Conservation (phyloP, 352 stramenopile genomes). For the Pythium scleroteichum region DNA sequence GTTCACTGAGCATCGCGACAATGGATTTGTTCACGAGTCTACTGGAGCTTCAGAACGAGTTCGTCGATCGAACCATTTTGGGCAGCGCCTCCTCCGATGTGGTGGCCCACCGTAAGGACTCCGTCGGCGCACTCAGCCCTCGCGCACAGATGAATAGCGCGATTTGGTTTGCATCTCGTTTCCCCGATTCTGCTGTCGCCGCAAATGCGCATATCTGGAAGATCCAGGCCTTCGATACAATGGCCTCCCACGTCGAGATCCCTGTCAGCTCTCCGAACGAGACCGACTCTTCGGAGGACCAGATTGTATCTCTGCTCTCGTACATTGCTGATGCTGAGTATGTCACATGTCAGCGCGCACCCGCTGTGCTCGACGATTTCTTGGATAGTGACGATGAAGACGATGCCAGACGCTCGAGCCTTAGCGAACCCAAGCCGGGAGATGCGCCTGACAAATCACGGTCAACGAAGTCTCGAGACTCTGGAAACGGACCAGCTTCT, state of each 20-base stretch:
- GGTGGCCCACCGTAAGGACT: not conserved
- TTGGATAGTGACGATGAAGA: slow-evolving; percentile 60
- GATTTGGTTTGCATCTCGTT: slow-evolving; percentile 81
- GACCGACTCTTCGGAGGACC: slow-evolving; percentile 38
- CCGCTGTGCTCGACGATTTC: slow-evolving; percentile 43
- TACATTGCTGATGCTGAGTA: slow-evolving; percentile 88
- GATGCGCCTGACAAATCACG: not conserved
- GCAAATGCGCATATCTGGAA: slow-evolving; percentile 83
- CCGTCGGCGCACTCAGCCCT: slow-evolving; percentile 22
- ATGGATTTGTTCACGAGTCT: slow-evolving; percentile 83
- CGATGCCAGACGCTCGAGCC: not conserved
- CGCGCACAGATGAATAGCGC: slow-evolving; percentile 27
- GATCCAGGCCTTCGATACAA: slow-evolving; percentile 64
- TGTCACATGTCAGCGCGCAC: slow-evolving; percentile 62
- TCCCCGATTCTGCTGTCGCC: slow-evolving; percentile 74
- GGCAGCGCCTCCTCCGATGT: slow-evolving; percentile 16
- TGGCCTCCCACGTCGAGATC: slow-evolving; percentile 53
- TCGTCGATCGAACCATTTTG: slow-evolving; percentile 59
- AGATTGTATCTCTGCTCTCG: slow-evolving; percentile 78
- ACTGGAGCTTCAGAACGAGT: slow-evolving; percentile 65
- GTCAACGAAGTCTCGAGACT: slow-evolving; percentile 8
- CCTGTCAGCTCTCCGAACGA: slow-evolving; percentile 32
- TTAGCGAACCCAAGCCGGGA: not conserved
- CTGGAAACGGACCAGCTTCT: slow-evolving; percentile 2
- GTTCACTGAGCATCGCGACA: slow-evolving; percentile 75